A percentile compares a stretch with the other conserved stretches of the same genome.
Evolutionary conservation across 768 basidiomycete genomes (phyloP).

Genomic region (Leccinum truebloodii): DNA sequence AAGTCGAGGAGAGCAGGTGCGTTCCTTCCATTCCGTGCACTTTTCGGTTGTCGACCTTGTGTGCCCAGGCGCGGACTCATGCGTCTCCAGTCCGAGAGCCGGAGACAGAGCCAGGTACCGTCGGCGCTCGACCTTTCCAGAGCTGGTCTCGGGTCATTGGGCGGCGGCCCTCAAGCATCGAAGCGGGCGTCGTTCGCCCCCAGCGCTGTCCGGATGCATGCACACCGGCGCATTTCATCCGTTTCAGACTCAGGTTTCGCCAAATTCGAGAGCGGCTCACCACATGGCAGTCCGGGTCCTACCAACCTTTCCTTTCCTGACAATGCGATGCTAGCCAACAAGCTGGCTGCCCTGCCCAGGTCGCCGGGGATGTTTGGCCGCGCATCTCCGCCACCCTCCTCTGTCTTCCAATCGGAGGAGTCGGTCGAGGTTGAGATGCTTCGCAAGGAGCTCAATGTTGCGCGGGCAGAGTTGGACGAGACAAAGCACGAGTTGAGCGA

Average conservation of each 20-base stretch:
- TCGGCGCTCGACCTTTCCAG: conserved; percentile 58
- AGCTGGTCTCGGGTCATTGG: conserved; percentile 38
- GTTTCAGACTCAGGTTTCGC: conserved; percentile 60
- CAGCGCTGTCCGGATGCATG: conserved; percentile 42
- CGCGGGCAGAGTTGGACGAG: conserved; percentile 63
- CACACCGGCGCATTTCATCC: conserved; percentile 73
- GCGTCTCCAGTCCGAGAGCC: conserved; percentile 79
- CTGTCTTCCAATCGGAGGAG: conserved; percentile 33
- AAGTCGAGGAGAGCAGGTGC: conserved; percentile 86
- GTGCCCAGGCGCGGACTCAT: conserved; percentile 72
- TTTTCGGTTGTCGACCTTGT: conserved; percentile 8
- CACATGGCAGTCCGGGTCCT: conserved; percentile 35
- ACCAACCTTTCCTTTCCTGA: conserved; percentile 39
- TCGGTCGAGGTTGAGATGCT: conserved; percentile 55
- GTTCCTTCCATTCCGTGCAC: conserved; percentile 18
- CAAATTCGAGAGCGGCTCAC: conserved; percentile 35
- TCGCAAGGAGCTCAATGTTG: conserved; percentile 55
- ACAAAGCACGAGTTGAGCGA: conserved; percentile 70
- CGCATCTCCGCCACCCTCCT: conserved; percentile 42
- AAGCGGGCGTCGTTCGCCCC: conserved; percentile 80
- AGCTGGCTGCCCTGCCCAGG: conserved; percentile 29
- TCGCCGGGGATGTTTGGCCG: conserved; percentile 57
- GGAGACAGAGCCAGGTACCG: conserved; percentile 56
- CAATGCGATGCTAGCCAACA: conserved; percentile 18
- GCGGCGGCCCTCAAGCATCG: conserved; percentile 51